Percentiles rank a stretch among this genome's conserved stretches.
phyloP scores from a whole-genome alignment of 768 basidiomycete species.

The Lactarius hengduanensis region DNA sequence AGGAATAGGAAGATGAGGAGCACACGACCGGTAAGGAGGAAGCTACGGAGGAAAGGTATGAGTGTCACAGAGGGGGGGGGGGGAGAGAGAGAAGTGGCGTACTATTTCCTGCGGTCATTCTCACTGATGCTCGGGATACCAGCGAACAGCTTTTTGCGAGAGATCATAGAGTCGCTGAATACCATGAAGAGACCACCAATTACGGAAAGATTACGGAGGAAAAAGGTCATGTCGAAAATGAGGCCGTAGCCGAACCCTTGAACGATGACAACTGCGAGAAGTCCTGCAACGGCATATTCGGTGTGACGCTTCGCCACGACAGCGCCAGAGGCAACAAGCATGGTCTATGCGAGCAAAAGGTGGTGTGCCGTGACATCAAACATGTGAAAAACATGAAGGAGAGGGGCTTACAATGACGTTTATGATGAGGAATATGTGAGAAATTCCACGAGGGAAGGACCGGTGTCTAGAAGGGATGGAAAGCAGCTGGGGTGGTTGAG shows the following conservation, averaged over 20 bases:
- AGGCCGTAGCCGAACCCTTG: slow-evolving; percentile 99
- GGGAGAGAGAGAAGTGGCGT: slow-evolving; percentile 33
- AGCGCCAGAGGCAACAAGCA: slow-evolving; percentile 80
- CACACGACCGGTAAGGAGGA: slow-evolving; percentile 95
- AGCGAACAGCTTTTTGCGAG: slow-evolving; percentile 83
- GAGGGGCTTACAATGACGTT: slow-evolving; percentile 81
- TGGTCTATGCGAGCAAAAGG: slow-evolving; percentile 53
- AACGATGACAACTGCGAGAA: slow-evolving; percentile 86
- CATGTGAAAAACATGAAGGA: background rate
- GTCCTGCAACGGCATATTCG: slow-evolving; percentile 86
- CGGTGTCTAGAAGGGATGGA: slow-evolving; percentile 63
- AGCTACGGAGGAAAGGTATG: slow-evolving; percentile 48
- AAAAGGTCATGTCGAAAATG: slow-evolving; percentile 99
- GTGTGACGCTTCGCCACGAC: slow-evolving; percentile 86
- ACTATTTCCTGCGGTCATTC: slow-evolving; percentile 99
- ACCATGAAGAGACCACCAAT: slow-evolving; percentile 99
- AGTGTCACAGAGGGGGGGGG: slow-evolving; percentile 7
- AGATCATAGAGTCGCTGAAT: slow-evolving; percentile 92
- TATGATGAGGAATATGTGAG: slow-evolving; percentile 86
- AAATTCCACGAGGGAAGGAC: slow-evolving; percentile 93
- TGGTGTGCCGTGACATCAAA: slow-evolving; percentile 2
- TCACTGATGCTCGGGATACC: slow-evolving; percentile 89
- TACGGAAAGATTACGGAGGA: slow-evolving; percentile 97
- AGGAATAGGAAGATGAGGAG: slow-evolving; percentile 99
- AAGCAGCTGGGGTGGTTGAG: slow-evolving; percentile 15